A percentile compares a stretch with the other conserved stretches of the same genome.
phyloP scores from a whole-genome alignment of 495 filamentous ascomycete genomes.

The Hamigera avellanea region DNA sequence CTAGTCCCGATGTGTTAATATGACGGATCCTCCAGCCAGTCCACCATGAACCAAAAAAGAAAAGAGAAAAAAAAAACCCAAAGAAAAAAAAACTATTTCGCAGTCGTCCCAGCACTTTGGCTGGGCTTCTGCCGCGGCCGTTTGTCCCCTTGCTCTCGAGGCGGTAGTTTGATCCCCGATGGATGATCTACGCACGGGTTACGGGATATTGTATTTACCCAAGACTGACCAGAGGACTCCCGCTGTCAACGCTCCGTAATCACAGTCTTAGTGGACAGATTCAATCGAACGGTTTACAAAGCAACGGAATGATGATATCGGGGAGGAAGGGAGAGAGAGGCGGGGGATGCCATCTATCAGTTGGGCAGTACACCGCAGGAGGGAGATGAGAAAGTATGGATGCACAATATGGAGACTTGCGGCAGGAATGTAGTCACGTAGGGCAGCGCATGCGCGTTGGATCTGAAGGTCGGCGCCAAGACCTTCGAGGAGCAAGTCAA shows the following conservation, averaged over 20 bases:
- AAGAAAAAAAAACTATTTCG: constrained; percentile 1
- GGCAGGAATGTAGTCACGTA: constrained; percentile 18
- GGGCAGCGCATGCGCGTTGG: constrained; percentile 15
- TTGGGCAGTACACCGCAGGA: neutral
- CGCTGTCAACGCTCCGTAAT: no score
- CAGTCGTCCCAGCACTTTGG: constrained; percentile 6
- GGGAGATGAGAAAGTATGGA: constrained; percentile 4
- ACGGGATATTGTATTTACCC: constrained; percentile 6
- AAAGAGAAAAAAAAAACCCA: constrained; percentile 9
- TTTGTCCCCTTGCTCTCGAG: constrained; percentile 1
- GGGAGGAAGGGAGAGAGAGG: no score
- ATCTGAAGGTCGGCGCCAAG: constrained; percentile 12
- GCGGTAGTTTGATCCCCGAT: constrained; percentile 1
- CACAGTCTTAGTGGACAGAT: no score
- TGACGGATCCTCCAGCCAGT: constrained; percentile 37
- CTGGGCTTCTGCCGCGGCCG: constrained; percentile 4
- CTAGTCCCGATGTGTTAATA: constrained; percentile 40
- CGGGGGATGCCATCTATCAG: no score
- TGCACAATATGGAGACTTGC: constrained; percentile 4
- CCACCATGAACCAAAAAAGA: constrained; percentile 21
- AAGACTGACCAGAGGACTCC: no score
- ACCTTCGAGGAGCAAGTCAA: neutral
- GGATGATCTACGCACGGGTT: constrained; percentile 12
- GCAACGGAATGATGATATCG: no score
- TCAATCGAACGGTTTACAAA: no score